These are phyloP conservation scores for Periconia macrospinosa DNA, from an alignment of 2,329 filamentous ascomycete genomes.

Conservation along the genomic window DNA sequence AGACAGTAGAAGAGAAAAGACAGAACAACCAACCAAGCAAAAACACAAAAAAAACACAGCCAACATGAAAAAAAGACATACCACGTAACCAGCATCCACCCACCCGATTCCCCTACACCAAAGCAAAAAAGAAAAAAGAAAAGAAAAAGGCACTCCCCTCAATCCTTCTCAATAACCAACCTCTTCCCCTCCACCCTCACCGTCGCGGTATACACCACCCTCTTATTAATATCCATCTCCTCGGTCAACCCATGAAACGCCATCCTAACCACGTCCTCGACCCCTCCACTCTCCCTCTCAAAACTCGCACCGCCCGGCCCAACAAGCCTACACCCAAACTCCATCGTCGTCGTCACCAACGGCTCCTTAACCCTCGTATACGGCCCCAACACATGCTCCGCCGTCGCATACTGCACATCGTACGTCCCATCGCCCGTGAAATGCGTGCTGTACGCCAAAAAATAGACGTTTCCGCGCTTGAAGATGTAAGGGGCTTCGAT, in stretches of 20 bases:
- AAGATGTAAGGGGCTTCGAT: conserved; percentile 4
- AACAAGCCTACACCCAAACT: conserved; percentile 4
- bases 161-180: background rate
- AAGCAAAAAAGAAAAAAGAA: no score
- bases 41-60: no score
- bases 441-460: conserved; percentile 6
- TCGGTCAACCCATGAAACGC: conserved; percentile 5
- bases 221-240: background rate
- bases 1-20: no score
- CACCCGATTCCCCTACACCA: no score
- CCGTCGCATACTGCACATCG: conserved; percentile 5
- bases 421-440: conserved; percentile 1
- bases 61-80: no score
- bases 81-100: no score
- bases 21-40: no score
- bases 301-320: conserved; percentile 4
- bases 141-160: no score
- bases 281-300: background rate
- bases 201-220: conserved; percentile 2
- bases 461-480: conserved; percentile 1
- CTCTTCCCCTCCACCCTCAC: conserved; percentile 1
- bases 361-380: conserved; percentile 2
- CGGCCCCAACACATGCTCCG: conserved; percentile 1
- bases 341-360: conserved; percentile 1
- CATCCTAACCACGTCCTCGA: background rate